A percentile compares a stretch with the other conserved stretches of the same genome.
Conservation (phyloP, 139 green algal species). For the Chlamydomonas asymmetrica region DNA sequence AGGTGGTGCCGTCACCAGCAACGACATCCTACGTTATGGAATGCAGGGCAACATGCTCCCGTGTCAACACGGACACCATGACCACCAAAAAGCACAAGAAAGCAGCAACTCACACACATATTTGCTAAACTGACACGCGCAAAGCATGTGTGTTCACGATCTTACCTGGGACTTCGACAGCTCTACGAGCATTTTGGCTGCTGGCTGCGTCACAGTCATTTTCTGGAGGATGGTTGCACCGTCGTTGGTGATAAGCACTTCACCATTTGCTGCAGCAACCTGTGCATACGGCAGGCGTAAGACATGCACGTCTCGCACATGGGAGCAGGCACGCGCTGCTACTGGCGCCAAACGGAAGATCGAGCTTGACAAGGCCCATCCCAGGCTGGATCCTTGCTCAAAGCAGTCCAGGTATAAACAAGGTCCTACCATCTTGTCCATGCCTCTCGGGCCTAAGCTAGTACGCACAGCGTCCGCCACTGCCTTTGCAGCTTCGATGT, state of each 20-base stretch:
- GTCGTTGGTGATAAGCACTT: conserved; percentile 99
- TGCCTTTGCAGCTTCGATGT: conserved; percentile 98
- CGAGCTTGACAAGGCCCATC: no score
- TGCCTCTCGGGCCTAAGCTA: conserved; percentile 90
- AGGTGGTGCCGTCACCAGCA: conserved; percentile 96
- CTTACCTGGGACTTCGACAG: conserved; percentile 92
- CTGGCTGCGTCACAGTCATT: conserved; percentile 95
- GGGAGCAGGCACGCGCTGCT: no score
- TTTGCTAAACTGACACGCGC: background rate
- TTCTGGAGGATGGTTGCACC: conserved; percentile 98
- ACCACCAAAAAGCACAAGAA: no score
- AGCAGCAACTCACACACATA: no score
- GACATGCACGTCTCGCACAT: background rate
- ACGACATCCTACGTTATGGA: conserved; percentile 99
- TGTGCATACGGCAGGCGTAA: conserved; percentile 43
- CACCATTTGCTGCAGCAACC: conserved; percentile 83
- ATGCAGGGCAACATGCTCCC: no score
- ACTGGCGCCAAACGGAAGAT: no score
- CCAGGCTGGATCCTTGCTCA: no score
- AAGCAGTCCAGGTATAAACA: no score
- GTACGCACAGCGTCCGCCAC: conserved; percentile 96
- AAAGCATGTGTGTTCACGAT: background rate
- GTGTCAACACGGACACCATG: background rate
- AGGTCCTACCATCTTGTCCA: conserved; percentile 99
- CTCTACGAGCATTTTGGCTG: conserved; percentile 99